phyloP scores from a whole-genome alignment of 2,329 filamentous ascomycete genomes.

The Pseudogymnoascus sp. region DNA sequence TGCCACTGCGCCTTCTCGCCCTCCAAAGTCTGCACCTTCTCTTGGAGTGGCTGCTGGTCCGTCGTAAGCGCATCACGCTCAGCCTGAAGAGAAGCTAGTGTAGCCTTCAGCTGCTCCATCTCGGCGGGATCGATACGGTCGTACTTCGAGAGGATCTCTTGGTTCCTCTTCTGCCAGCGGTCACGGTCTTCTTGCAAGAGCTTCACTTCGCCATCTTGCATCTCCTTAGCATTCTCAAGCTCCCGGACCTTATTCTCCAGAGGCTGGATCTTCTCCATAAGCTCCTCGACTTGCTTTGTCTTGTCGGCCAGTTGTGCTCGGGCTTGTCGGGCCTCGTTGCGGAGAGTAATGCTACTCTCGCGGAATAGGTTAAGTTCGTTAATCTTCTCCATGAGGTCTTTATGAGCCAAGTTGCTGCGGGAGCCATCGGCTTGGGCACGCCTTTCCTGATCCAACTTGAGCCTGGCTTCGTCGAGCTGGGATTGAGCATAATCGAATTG shows the following conservation, averaged over 20 bases:
- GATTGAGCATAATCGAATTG: constrained; percentile 80
- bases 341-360: constrained; percentile 85
- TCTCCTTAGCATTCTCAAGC: constrained; percentile 72
- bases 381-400: constrained; percentile 86
- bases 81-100: constrained; percentile 55
- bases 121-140: constrained; percentile 91
- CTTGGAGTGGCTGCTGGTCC: constrained; percentile 39
- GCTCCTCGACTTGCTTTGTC: constrained; percentile 62
- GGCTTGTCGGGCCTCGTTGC: constrained; percentile 74
- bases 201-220: constrained; percentile 62
- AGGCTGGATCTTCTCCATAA: constrained; percentile 70
- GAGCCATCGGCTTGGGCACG: constrained; percentile 65
- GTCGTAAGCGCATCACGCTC: constrained; percentile 47
- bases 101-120: constrained; percentile 78
- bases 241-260: constrained; percentile 73
- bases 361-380: constrained; percentile 94
- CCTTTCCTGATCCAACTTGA: constrained; percentile 87
- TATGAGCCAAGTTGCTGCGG: constrained; percentile 68
- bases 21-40: constrained; percentile 45
- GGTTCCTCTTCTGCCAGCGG: constrained; percentile 89
- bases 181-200: constrained; percentile 87
- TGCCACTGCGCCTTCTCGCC: constrained; percentile 47
- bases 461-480: constrained; percentile 78
- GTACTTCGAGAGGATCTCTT: constrained; percentile 93
- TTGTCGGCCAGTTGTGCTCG: constrained; percentile 70